These are phyloP conservation scores for Clonostachys solani DNA, from an alignment of 2,329 filamentous ascomycete species.

Conservation along the genomic window DNA sequence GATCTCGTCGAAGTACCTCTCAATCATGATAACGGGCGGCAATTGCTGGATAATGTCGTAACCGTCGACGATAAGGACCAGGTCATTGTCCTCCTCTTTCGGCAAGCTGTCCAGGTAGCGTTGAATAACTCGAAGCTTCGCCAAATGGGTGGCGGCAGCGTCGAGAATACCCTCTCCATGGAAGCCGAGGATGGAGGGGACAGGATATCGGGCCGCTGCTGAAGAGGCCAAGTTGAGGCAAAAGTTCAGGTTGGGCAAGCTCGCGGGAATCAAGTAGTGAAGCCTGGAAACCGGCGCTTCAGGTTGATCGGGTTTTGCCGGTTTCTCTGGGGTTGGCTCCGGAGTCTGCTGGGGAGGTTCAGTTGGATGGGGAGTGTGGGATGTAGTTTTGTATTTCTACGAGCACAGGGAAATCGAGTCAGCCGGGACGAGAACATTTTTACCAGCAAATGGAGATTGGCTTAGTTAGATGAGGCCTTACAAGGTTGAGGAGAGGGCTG, in stretches of 20 bases:
- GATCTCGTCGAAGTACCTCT: conserved; percentile 53
- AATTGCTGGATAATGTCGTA: conserved; percentile 64
- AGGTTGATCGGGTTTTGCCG: too few relatives aligned
- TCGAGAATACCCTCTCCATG: conserved; percentile 26
- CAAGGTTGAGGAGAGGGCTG: too few relatives aligned
- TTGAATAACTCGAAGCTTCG: conserved; percentile 29
- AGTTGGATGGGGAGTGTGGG: too few relatives aligned
- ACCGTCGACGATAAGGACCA: conserved; percentile 60
- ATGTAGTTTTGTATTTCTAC: too few relatives aligned
- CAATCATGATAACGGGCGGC: conserved; percentile 56
- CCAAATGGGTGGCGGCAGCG: conserved; percentile 27
- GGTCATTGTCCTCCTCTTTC: conserved; percentile 41
- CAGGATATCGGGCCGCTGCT: conserved; percentile 28
- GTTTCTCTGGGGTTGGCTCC: too few relatives aligned
- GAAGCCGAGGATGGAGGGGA: conserved; percentile 30
- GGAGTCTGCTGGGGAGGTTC: too few relatives aligned
- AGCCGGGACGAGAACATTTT: too few relatives aligned
- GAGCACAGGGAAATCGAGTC: too few relatives aligned
- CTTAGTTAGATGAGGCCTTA: too few relatives aligned
- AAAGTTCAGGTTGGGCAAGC: conserved; percentile 24
- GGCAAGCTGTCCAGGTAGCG: conserved; percentile 23
- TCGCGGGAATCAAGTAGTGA: conserved; percentile 32
- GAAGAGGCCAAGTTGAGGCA: conserved; percentile 33
- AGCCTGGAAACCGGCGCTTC: conserved; percentile 16
- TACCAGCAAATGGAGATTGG: too few relatives aligned